These are phyloP conservation scores for Aspergillus carbonarius DNA, from an alignment of 2,329 filamentous ascomycete genomes.

Conservation along the genomic window DNA sequence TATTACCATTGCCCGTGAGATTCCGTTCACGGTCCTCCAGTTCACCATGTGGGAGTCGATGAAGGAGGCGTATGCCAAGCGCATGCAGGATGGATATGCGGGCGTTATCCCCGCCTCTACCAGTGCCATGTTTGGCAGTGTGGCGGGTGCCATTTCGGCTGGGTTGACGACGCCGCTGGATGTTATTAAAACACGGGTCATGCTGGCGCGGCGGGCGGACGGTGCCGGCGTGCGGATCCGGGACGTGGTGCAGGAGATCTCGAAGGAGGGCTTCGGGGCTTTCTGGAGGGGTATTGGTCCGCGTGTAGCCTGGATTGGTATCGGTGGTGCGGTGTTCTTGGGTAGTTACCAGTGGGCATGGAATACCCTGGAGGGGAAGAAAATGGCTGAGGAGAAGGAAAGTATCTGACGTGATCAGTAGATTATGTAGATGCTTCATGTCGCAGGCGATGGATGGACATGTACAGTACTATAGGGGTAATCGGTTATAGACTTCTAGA, in stretches of 20 bases:
- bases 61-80: conserved; percentile 58
- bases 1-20: conserved; percentile 91
- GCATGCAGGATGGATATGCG: conserved; percentile 22
- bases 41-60: conserved; percentile 96
- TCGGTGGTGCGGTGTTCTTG: conserved; percentile 89
- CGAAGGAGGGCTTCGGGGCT: conserved; percentile 49
- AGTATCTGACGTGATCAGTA: neutral
- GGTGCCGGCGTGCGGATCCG: conserved; percentile 43
- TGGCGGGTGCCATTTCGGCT: conserved; percentile 81
- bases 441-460: neutral
- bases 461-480: too few species aligned
- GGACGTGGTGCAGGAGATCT: conserved; percentile 63
- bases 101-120: conserved; percentile 64
- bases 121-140: conserved; percentile 79
- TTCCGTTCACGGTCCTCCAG: conserved; percentile 95
- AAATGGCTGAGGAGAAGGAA: conserved; percentile 10
- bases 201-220: conserved; percentile 74
- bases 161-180: conserved; percentile 89
- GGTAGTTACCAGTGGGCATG: conserved; percentile 89
- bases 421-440: conserved; percentile 10
- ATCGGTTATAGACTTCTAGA: too few species aligned
- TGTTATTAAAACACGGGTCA: conserved; percentile 94
- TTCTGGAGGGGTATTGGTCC: conserved; percentile 64
- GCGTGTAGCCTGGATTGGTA: conserved; percentile 89
- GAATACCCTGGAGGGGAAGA: conserved; percentile 63